Evolutionary conservation across 2,329 filamentous ascomycete genomes (phyloP), one percentile per base, ranked within the genome.

Genomic region (Ophiostoma populinum): DNA sequence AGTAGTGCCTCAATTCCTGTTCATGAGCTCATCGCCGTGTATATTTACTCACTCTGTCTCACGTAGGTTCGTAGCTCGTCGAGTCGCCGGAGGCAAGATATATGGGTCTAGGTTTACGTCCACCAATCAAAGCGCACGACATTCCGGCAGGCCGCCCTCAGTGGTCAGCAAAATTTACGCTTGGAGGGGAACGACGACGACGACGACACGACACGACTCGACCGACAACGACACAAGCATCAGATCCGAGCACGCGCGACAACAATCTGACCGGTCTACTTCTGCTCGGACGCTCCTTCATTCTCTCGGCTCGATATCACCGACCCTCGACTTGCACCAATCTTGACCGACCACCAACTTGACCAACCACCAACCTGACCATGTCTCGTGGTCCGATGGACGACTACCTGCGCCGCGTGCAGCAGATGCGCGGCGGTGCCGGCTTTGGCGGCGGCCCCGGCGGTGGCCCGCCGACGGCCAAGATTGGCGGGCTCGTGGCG

Each of bases 321-420:
- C n/a, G n/a, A n/a, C n/a, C n/a, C n/a, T n/a, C n/a, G n/a, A n/a
- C n/a, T n/a, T n/a, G n/a, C n/a, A n/a, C n/a, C n/a, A n/a, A n/a
- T n/a, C n/a, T n/a, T n/a, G n/a, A n/a, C n/a, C n/a, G n/a, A n/a
- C n/a, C n/a, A n/a, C n/a, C n/a, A n/a, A n/a, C n/a, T n/a, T n/a
- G n/a, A n/a, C n/a, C n/a, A n/a, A n/a, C n/a, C n/a, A n/a, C n/a
- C n/a, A n/a, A n/a, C n/a, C n/a, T n/a, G n/a, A 36, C 31, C 20
- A 56, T 55, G 52, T 48, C 51, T 31, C 49, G 49, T 30, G 57
- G 51, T 40, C 57, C 56, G 17, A 55, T 60, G 48, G 61, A 67
- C 47, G 62, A 67, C 47, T 63, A 65, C 41, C 55, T 65, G 51
- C 59, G 57, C 41, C 59, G 58, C 45, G 54, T 68, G 39, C 62